Evolutionary conservation across 257 asterid species (phyloP), one percentile per base, ranked within the genome.

Genomic region (Echium plantagineum): DNA sequence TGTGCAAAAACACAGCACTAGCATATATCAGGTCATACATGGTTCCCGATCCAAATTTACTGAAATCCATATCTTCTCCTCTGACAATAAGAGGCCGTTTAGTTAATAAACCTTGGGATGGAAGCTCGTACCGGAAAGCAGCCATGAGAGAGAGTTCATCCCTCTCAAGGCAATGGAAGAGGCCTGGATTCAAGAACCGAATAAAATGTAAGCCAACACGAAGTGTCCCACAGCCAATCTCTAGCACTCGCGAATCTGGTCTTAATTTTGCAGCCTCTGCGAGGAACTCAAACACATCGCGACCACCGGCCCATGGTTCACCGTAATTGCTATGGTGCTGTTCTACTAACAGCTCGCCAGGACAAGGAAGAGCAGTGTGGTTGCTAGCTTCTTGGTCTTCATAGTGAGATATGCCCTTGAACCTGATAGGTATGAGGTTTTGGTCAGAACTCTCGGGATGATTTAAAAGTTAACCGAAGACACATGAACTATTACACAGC

Each of bases 221-320:
- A 57, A 91, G 95, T 16, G 98, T 88, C 30, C 98, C 98, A 74
- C 98, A 91, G 28, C 96, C 96, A 30, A 88, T 91, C 76, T 91
- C 98, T 61, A 91, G 93, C 61, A 91, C 96, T 65, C 68, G 78
- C 6, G 96, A 82, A 63, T 72, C 62, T 3, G 93, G 85, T 2
- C 67, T 72, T 58, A 91, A 69, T 42, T 66, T 74, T 63, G 79
- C 71, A 1, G 86, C 73, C 66, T 77, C 87, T 2, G 96, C 98
- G 30, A 91, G 85, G 73, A 85, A 91, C 52, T 88, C 96, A 53
- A 85, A 91, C 12, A 81, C 95, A 60, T 91, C 98, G 53, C 96
- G 78, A 55, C 98, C 98, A 48, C 98, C 98, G 1, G 98, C 95
- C 96, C 98, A 91, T 19, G 98, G 98, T 77, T 91, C 98, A 48